Percentiles rank a stretch among this genome's conserved stretches.
Conservation (phyloP, 139 green algal genomes). For the Ettlia oleoabundans region DNA sequence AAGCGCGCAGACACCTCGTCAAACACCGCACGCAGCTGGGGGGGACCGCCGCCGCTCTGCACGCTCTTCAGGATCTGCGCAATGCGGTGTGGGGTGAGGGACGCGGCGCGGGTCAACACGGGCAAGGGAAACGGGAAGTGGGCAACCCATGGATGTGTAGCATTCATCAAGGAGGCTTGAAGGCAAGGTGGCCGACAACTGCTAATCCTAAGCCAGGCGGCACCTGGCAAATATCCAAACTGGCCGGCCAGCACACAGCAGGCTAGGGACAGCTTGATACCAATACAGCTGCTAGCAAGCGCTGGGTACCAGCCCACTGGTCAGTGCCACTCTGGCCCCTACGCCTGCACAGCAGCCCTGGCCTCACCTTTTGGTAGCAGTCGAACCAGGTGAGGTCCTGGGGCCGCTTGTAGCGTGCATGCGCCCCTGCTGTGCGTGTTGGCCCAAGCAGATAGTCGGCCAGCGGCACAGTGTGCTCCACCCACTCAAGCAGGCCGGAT, state of each 20-base stretch:
- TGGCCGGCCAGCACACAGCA: too few species aligned
- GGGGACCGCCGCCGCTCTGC: not conserved
- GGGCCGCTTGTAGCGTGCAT: slow-evolving; percentile 42
- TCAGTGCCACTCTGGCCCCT: not conserved
- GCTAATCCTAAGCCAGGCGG: too few species aligned
- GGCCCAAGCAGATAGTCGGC: slow-evolving; percentile 66
- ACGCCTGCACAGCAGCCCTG: not conserved
- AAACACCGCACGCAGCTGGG: slow-evolving; percentile 46
- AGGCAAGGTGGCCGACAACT: too few species aligned
- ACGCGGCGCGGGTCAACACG: too few species aligned
- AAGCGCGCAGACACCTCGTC: slow-evolving; percentile 66
- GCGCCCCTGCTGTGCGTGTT: slow-evolving; percentile 37
- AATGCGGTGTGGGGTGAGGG: too few species aligned
- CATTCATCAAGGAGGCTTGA: too few species aligned
- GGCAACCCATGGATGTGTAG: too few species aligned
- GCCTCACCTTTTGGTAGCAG: slow-evolving; percentile 8
- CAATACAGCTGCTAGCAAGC: too few species aligned
- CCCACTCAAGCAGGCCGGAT: slow-evolving; percentile 93
- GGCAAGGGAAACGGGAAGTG: too few species aligned
- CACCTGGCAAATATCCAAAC: too few species aligned
- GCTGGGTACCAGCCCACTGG: too few species aligned
- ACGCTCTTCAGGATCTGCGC: not conserved
- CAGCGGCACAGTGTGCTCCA: slow-evolving; percentile 86
- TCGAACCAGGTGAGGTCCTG: slow-evolving; percentile 33
- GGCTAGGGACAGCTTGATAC: too few species aligned